Percentiles rank a stretch among this genome's conserved stretches.
Conservation (phyloP, 2,329 filamentous ascomycete species). For the Dactylellina parvicollis region DNA sequence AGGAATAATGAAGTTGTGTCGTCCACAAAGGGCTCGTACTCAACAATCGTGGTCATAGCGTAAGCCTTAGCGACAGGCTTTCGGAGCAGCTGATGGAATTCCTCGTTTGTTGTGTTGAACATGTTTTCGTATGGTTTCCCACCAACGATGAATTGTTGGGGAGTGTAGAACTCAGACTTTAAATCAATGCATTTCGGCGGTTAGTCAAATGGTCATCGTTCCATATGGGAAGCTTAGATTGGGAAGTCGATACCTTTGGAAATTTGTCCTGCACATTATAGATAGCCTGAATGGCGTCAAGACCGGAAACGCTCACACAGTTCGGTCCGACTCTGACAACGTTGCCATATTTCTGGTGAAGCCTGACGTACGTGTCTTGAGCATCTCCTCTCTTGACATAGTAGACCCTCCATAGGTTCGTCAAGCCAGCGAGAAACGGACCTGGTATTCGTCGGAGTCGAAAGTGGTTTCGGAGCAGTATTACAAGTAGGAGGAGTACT, state of each 20-base stretch:
- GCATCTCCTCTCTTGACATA: slow-evolving; percentile 73
- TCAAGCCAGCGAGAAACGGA: slow-evolving; percentile 73
- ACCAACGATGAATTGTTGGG: slow-evolving; percentile 77
- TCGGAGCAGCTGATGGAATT: slow-evolving; percentile 78
- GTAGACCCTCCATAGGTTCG: slow-evolving; percentile 78
- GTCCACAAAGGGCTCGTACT: slow-evolving; percentile 83
- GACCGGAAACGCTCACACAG: slow-evolving; percentile 76
- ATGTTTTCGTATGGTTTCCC: slow-evolving; percentile 75
- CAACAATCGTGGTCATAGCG: slow-evolving; percentile 78
- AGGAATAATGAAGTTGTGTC: slow-evolving; percentile 68
- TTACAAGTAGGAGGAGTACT: neutral
- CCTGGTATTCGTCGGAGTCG: slow-evolving; percentile 78
- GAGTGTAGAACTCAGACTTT: slow-evolving; percentile 81
- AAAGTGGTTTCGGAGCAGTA: slow-evolving; percentile 62
- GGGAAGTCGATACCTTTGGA: slow-evolving; percentile 73
- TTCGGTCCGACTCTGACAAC: slow-evolving; percentile 81
- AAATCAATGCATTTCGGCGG: no score
- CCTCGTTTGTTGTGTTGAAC: slow-evolving; percentile 79
- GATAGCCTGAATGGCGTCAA: slow-evolving; percentile 76
- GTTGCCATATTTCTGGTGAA: slow-evolving; percentile 77
- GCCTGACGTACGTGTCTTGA: slow-evolving; percentile 73
- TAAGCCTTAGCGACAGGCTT: slow-evolving; percentile 80
- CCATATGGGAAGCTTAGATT: slow-evolving; percentile 34
- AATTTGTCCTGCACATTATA: slow-evolving; percentile 86
- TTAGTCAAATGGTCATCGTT: no score